A percentile compares a stretch with the other conserved stretches of the same genome.
phyloP scores from a whole-genome alignment of 2,329 filamentous ascomycete genomes.

The Talaromyces sp. region DNA sequence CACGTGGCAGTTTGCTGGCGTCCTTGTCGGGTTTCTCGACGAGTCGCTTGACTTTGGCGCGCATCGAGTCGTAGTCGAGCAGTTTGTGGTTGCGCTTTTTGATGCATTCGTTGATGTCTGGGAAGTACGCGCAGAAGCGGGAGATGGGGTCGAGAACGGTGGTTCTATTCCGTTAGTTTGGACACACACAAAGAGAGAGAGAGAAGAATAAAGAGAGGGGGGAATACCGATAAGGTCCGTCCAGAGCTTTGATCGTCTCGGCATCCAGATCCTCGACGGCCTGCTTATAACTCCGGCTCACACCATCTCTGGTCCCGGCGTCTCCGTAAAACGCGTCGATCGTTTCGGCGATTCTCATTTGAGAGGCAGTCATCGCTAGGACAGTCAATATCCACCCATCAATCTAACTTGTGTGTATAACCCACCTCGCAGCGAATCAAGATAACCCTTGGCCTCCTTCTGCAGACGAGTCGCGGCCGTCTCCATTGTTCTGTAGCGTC shows the following conservation, averaged over 20 bases:
- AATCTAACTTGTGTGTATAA: background rate
- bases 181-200: constrained; percentile 6
- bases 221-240: constrained; percentile 78
- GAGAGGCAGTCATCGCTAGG: constrained; percentile 92
- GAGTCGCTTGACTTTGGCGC: constrained; percentile 93
- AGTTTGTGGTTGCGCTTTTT: constrained; percentile 99
- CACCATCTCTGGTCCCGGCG: constrained; percentile 87
- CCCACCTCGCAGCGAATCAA: constrained; percentile 87
- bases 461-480: constrained; percentile 85
- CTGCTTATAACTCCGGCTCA: constrained; percentile 95
- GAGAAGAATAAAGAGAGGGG: constrained; percentile 6
- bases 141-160: constrained; percentile 95
- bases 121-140: constrained; percentile 96
- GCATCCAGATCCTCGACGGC: constrained; percentile 96
- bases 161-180: constrained; percentile 47
- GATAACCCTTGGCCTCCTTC: constrained; percentile 96
- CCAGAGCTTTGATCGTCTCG: constrained; percentile 96
- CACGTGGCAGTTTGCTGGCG: constrained; percentile 87
- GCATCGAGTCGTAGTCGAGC: constrained; percentile 93
- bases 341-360: constrained; percentile 98
- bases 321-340: constrained; percentile 99
- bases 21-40: constrained; percentile 99
- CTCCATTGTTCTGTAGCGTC: constrained; percentile 97
- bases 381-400: constrained; percentile 1
- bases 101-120: constrained; percentile 98